A percentile compares a stretch with the other conserved stretches of the same genome.
These are phyloP conservation scores for Mucor mucedo DNA, from an alignment of 371 early-diverging fungal species.

Conservation along the genomic window DNA sequence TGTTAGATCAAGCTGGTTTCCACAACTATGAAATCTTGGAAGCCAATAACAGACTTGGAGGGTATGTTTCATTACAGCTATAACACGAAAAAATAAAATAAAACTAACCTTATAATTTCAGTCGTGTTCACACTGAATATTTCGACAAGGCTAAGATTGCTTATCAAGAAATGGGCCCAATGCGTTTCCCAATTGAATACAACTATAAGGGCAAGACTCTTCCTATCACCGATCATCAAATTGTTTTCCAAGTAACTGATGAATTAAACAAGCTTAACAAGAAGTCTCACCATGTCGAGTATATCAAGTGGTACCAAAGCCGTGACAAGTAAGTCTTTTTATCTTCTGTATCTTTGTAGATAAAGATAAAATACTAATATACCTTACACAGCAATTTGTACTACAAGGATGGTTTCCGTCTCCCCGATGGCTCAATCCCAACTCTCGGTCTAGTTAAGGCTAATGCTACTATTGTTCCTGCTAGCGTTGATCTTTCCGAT, in stretches of 20 bases:
- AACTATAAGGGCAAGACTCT: slow-evolving; percentile 30
- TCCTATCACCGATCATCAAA: slow-evolving; percentile 35
- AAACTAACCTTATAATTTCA: slow-evolving; percentile 4
- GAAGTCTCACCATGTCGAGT: slow-evolving; percentile 32
- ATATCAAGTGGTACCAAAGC: slow-evolving; percentile 38
- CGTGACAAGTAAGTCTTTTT: slow-evolving; percentile 28
- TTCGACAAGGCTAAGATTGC: slow-evolving; percentile 25
- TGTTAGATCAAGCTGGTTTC: slow-evolving; percentile 41
- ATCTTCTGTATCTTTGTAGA: neutral
- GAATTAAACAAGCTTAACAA: slow-evolving; percentile 34
- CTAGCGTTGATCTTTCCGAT: slow-evolving; percentile 6
- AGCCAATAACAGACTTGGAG: slow-evolving; percentile 37
- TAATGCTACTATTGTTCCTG: slow-evolving; percentile 17
- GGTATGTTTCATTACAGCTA: slow-evolving; percentile 9
- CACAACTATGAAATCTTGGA: slow-evolving; percentile 41
- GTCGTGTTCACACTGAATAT: slow-evolving; percentile 41
- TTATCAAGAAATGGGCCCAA: slow-evolving; percentile 45
- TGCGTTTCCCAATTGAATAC: slow-evolving; percentile 34
- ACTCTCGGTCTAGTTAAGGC: slow-evolving; percentile 30
- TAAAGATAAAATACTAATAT: neutral
- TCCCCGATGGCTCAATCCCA: slow-evolving; percentile 36
- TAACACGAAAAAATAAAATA: neutral
- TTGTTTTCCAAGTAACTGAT: slow-evolving; percentile 35
- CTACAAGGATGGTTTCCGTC: slow-evolving; percentile 32
- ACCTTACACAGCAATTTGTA: slow-evolving; percentile 22